phyloP scores from a whole-genome alignment of 202 grass and related monocot genomes.

The Schoenoplectus triqueter region DNA sequence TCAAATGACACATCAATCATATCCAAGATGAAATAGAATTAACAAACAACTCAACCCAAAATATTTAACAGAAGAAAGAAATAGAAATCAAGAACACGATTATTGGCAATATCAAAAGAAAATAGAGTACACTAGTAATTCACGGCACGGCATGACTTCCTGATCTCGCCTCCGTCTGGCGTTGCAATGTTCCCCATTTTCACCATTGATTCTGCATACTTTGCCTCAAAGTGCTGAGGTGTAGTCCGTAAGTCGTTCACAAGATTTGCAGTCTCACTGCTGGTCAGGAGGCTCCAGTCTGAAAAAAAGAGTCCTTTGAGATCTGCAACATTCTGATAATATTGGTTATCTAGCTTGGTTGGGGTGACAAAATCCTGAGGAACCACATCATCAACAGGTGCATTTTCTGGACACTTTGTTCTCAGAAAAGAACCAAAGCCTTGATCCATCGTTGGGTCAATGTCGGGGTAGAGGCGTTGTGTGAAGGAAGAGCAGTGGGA shows the following conservation, averaged over 20 bases:
- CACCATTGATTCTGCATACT: conserved; percentile 54
- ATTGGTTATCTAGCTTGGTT: conserved; percentile 40
- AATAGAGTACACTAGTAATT: conserved; percentile 16
- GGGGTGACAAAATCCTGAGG: conserved; percentile 38
- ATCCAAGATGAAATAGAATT: too few relatives aligned
- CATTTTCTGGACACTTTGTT: conserved; percentile 2
- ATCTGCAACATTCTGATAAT: conserved; percentile 37
- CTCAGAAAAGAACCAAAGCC: background rate
- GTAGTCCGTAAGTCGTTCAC: conserved; percentile 20
- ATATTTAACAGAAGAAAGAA: too few relatives aligned
- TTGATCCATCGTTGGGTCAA: background rate
- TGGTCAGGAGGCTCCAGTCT: conserved; percentile 45
- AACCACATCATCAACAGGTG: conserved; percentile 18
- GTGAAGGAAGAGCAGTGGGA: conserved; percentile 33
- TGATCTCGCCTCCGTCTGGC: conserved; percentile 53
- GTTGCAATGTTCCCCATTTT: conserved; percentile 52
- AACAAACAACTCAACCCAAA: too few relatives aligned
- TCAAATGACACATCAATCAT: too few relatives aligned
- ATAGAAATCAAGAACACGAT: too few relatives aligned
- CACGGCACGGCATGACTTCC: conserved; percentile 5
- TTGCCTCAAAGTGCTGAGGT: conserved; percentile 39
- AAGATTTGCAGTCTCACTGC: conserved; percentile 32
- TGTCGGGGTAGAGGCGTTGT: conserved; percentile 2
- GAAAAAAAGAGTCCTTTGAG: conserved; percentile 37
- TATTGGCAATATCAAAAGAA: too few relatives aligned